Evolutionary conservation across 139 green algal genomes (phyloP).

Genomic region (Raphidocelis subcapitata): DNA sequence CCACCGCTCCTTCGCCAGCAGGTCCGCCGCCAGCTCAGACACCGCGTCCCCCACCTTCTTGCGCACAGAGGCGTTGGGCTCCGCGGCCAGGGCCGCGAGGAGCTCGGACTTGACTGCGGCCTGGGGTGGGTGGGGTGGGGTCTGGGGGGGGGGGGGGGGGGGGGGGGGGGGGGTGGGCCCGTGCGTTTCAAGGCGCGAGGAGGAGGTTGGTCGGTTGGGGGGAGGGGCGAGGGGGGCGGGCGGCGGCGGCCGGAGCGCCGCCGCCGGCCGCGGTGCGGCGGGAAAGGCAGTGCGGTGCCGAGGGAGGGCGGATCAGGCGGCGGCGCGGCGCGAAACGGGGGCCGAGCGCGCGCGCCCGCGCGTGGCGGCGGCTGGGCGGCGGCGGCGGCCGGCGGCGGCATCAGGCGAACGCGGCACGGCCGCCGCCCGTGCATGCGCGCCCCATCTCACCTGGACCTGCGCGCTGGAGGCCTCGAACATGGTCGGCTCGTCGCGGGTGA

Average conservation of each 20-base stretch:
- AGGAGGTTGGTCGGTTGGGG: too few relatives aligned
- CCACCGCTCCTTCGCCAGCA: slow-evolving; percentile 72
- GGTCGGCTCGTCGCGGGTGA: slow-evolving; percentile 71
- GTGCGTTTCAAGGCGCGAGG: background rate
- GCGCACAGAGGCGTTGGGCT: slow-evolving; percentile 43
- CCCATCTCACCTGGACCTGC: slow-evolving; percentile 47
- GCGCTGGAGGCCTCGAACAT: slow-evolving; percentile 68
- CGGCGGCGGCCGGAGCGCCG: too few relatives aligned
- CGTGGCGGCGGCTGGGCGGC: slow-evolving; percentile 12
- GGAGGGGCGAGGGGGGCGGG: too few relatives aligned
- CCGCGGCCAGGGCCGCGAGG: slow-evolving; percentile 45
- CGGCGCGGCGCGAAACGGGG: too few relatives aligned
- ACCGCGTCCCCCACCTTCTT: slow-evolving; percentile 72
- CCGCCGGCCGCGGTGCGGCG: too few relatives aligned
- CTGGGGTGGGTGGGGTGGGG: too few relatives aligned
- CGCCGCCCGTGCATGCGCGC: background rate
- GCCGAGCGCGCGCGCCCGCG: too few relatives aligned
- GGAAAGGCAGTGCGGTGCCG: too few relatives aligned
- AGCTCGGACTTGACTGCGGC: slow-evolving; percentile 60
- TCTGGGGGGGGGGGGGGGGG: background rate
- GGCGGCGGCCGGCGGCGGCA: background rate
- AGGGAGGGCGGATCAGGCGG: too few relatives aligned
- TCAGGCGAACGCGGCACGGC: too few relatives aligned
- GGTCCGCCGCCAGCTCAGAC: slow-evolving; percentile 73
- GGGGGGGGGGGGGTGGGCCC: background rate